phyloP scores from a whole-genome alignment of 768 basidiomycete species.

The Termitomyces sp. region DNA sequence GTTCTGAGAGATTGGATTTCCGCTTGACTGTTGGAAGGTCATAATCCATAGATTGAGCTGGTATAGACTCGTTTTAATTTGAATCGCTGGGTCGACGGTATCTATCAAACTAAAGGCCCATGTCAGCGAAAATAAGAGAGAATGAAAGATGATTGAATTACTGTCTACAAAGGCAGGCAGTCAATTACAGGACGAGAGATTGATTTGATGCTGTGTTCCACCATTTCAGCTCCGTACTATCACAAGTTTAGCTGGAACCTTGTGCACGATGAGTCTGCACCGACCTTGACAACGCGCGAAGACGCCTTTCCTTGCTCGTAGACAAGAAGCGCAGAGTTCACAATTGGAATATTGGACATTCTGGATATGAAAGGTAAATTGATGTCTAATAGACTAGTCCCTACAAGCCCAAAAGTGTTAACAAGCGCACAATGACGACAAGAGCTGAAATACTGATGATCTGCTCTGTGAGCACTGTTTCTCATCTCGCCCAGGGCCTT shows the following conservation, averaged over 20 bases:
- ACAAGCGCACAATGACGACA: background rate
- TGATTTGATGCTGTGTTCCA: constrained; percentile 78
- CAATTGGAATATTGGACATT: constrained; percentile 65
- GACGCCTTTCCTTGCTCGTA: constrained; percentile 84
- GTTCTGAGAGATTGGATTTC: constrained; percentile 17
- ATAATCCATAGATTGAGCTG: constrained; percentile 8
- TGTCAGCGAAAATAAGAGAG: background rate
- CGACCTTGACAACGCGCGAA: constrained; percentile 82
- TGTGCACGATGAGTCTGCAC: background rate
- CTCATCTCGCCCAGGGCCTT: constrained; percentile 77
- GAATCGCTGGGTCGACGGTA: constrained; percentile 36
- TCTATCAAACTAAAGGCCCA: constrained; percentile 35
- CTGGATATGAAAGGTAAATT: constrained; percentile 37
- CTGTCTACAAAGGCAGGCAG: constrained; percentile 73
- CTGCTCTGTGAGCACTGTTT: constrained; percentile 29
- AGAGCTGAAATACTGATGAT: constrained; percentile 3
- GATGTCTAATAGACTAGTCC: constrained; percentile 11
- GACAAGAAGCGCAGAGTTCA: constrained; percentile 63
- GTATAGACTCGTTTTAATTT: constrained; percentile 1
- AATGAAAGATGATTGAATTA: background rate
- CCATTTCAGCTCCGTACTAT: constrained; percentile 84
- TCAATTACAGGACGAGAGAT: constrained; percentile 81
- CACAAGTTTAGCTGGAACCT: constrained; percentile 12
- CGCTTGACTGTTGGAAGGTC: constrained; percentile 19
- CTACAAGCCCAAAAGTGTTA: background rate